phyloP scores from a whole-genome alignment of 2,329 filamentous ascomycete genomes.

The Phialophora verrucosa region DNA sequence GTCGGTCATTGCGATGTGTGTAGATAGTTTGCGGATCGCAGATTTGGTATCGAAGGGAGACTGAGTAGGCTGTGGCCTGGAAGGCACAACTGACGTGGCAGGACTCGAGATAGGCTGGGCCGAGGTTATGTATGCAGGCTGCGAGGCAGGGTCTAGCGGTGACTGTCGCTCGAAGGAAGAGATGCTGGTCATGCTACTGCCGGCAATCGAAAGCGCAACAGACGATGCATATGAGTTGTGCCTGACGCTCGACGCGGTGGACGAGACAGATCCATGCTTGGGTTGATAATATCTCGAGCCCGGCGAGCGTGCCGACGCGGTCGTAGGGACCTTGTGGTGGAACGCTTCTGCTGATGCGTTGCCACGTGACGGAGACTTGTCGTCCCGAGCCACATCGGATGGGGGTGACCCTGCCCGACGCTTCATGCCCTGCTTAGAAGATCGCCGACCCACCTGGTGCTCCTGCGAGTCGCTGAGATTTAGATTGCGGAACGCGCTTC shows the following conservation, averaged over 20 bases:
- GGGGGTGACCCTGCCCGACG: conserved; percentile 69
- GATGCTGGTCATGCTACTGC: conserved; percentile 70
- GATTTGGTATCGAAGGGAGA: conserved; percentile 41
- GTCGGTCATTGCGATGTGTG: conserved; percentile 44
- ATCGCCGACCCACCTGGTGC: conserved; percentile 42
- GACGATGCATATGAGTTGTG: conserved; percentile 69
- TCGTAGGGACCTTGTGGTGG: conserved; percentile 22
- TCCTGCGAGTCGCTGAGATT: conserved; percentile 49
- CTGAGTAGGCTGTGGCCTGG: conserved; percentile 40
- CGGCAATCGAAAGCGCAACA: conserved; percentile 61
- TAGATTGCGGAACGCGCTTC: conserved; percentile 45
- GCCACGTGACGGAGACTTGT: conserved; percentile 41
- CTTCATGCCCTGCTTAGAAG: conserved; percentile 63
- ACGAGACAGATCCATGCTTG: conserved; percentile 67
- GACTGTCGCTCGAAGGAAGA: conserved; percentile 67
- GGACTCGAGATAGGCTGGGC: conserved; percentile 49
- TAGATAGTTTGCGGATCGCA: conserved; percentile 56
- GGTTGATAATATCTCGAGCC: conserved; percentile 59
- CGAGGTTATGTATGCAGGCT: conserved; percentile 57
- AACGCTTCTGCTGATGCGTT: conserved; percentile 34
- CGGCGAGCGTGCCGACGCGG: conserved; percentile 54
- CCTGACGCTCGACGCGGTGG: conserved; percentile 66
- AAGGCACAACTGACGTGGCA: conserved; percentile 44
- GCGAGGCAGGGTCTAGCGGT: conserved; percentile 62
- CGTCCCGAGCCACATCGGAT: conserved; percentile 54